These are phyloP conservation scores for Emergomyces pasteurianus DNA, from an alignment of 2,329 filamentous ascomycete genomes.

Conservation along the genomic window DNA sequence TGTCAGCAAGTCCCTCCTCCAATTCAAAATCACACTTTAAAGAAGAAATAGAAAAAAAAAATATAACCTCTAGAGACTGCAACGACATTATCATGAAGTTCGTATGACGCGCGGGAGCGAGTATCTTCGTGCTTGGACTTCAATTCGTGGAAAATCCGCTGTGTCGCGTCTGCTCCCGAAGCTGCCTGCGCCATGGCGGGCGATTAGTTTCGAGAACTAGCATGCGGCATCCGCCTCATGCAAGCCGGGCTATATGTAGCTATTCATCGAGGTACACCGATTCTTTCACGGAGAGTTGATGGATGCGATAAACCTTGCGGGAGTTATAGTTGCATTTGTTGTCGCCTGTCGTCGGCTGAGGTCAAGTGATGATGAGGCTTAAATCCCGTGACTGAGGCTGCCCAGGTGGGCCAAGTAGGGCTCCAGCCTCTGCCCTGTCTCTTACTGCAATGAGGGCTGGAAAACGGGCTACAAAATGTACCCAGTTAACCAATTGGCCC, in stretches of 20 bases:
- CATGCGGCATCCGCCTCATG: not conserved
- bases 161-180: conserved; percentile 37
- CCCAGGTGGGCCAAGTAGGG: no score
- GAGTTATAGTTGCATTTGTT: not conserved
- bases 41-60: conserved; percentile 6
- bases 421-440: no score
- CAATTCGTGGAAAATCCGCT: conserved; percentile 46
- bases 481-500: no score
- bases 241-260: not conserved
- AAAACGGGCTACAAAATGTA: no score
- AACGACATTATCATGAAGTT: conserved; percentile 36
- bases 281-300: not conserved
- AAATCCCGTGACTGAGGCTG: conserved; percentile 1
- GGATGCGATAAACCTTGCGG: not conserved
- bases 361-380: not conserved
- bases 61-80: conserved; percentile 35
- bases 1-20: not conserved
- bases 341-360: not conserved
- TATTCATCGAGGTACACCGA: not conserved
- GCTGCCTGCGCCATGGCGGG: conserved; percentile 36
- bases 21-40: not conserved
- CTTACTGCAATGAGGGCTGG: no score
- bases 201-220: not conserved
- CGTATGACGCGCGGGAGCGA: conserved; percentile 37
- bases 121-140: conserved; percentile 44